phyloP scores from a whole-genome alignment of 208 protist species.

The Herpetomonas samuelpessoai region DNA sequence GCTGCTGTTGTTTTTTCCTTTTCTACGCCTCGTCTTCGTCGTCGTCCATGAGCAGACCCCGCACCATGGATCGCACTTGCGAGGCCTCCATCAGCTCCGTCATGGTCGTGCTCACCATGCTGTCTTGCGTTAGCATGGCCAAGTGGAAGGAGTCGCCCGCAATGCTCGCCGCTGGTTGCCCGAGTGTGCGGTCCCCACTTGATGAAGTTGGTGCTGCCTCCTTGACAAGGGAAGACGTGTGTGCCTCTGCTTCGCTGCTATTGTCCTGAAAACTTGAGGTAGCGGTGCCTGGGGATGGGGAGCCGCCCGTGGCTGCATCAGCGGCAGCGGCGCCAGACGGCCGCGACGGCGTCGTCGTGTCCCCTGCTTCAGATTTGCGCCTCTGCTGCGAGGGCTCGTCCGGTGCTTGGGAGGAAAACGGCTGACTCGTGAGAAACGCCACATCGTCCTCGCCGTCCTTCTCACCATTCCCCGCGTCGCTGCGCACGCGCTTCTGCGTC shows the following conservation, averaged over 20 bases:
- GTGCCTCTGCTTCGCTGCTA: not conserved
- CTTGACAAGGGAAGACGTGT: too few relatives aligned
- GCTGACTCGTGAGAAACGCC: not conserved
- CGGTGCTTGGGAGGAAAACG: not conserved
- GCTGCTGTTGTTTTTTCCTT: too few relatives aligned
- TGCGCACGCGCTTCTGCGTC: not conserved
- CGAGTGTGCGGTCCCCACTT: too few relatives aligned
- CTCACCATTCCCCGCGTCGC: not conserved
- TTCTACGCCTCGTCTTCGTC: too few relatives aligned
- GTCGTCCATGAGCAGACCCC: slow-evolving; percentile 24
- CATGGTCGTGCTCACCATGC: not conserved
- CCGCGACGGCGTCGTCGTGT: not conserved
- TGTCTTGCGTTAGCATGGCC: not conserved
- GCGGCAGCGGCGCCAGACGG: too few relatives aligned
- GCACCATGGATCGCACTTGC: slow-evolving; percentile 2
- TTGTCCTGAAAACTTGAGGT: not conserved
- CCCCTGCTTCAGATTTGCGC: too few relatives aligned
- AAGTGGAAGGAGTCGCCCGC: not conserved
- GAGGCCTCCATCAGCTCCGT: not conserved
- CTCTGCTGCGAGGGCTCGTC: too few relatives aligned
- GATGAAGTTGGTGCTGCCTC: too few relatives aligned
- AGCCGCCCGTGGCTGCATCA: not conserved
- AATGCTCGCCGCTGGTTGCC: not conserved
- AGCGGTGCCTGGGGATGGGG: not conserved
- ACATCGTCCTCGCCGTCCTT: not conserved